Evolutionary conservation across 2,329 filamentous ascomycete genomes (phyloP).

Genomic region (Paraphoma sp.): DNA sequence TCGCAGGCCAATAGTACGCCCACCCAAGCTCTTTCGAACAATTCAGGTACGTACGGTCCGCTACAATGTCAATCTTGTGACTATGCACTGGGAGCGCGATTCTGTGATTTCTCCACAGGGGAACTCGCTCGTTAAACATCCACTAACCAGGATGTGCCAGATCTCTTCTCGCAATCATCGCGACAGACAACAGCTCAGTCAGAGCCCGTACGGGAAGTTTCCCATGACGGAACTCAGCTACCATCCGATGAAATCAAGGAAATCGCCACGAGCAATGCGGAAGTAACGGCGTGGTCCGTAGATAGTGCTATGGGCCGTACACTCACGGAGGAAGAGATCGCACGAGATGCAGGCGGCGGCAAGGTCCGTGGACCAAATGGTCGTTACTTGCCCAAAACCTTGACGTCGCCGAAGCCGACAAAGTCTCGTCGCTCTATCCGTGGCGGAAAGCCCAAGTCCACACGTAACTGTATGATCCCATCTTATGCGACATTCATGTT

Average conservation of each 20-base stretch:
- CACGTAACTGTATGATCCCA: neutral
- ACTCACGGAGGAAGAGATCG: neutral
- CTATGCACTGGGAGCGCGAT: too few species aligned
- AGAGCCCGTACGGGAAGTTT: neutral
- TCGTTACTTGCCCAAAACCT: constrained; percentile 14
- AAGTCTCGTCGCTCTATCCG: neutral
- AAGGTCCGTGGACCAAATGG: constrained; percentile 26
- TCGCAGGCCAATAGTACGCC: neutral
- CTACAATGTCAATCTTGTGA: too few species aligned
- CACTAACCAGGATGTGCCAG: neutral
- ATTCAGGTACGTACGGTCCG: neutral
- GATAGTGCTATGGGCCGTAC: neutral
- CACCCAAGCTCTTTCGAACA: neutral
- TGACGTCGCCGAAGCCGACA: neutral
- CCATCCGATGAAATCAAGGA: neutral
- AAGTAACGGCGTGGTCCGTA: neutral
- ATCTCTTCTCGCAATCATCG: neutral
- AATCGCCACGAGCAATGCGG: neutral
- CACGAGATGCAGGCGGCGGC: constrained; percentile 14
- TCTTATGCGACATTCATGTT: neutral
- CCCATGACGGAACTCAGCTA: neutral
- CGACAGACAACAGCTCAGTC: neutral
- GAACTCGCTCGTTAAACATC: neutral
- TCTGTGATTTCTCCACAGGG: too few species aligned
- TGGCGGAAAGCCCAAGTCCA: constrained; percentile 5